Base-by-base conservation (phyloP, 129 eudicot genomes). In the Arctium lappa region DNA sequence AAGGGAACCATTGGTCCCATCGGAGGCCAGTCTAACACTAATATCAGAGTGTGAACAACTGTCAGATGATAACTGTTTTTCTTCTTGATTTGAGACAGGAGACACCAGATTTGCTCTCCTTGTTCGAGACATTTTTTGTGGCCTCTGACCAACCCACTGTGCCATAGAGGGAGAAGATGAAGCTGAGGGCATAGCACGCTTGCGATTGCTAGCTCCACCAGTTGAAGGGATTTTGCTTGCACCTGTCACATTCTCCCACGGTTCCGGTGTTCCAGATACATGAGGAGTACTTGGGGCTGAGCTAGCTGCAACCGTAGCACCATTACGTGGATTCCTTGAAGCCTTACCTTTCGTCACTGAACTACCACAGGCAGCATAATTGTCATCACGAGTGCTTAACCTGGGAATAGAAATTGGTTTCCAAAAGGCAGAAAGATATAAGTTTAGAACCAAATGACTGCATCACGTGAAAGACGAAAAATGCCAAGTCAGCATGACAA, bases 71-170 rank as follows among this genome's bases (percentile, higher is more conserved):
- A 86, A 78, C 42, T 83, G 90, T 29, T 83, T 81, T 62, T 92
- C 98, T 78, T 94, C 97, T 79, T 86, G 89, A 81, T 86, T 88
- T 66, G 97, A 86, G 76, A 92, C 91, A 22, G 97, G 97, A 77
- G 97, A 88, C 48, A 92, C 88, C 75, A 94, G 89, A 83, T 94
- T 92, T 42, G 98, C 88, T 86, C 97, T 90, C 83, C 98, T 88
- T 13, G 90, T 92, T 56, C 98, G 90, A 34, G 98, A 90, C 62
- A 92, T 90, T 73, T 94, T 94, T 76, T 92, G 97, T 10, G 98
- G 97, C 80, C 98, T 89, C 88, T 92, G 97, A 79, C 98, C 97
- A 77, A 79, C 97, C 98, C 98, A 94, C 74, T 94, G 97, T 66
- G 98, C 86, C 86, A 92, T 89, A 5, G 93, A 90, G 2, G 91